Evolutionary conservation across 306 rosid genomes (phyloP).

Genomic region (Sphenostylis stenocarpa): DNA sequence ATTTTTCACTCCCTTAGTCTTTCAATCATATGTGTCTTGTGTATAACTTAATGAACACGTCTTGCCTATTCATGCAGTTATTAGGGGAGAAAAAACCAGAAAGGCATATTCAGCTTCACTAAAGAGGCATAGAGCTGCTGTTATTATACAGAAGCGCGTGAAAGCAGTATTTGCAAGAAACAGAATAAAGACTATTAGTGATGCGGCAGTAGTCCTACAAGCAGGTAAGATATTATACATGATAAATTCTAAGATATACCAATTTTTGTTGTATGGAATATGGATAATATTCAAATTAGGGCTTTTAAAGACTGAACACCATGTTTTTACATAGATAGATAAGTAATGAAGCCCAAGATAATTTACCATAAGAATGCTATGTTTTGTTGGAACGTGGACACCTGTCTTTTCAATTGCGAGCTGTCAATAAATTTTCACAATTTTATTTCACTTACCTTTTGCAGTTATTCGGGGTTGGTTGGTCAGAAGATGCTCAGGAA

Average conservation of each 20-base stretch:
- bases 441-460: slow-evolving; percentile 25
- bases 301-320: neutral
- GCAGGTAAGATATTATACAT: slow-evolving; percentile 51
- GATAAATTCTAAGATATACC: neutral
- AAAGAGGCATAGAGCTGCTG: slow-evolving; percentile 70
- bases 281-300: slow-evolving; percentile 1
- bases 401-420: slow-evolving; percentile 6
- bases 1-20: slow-evolving; percentile 21
- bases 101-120: slow-evolving; percentile 59
- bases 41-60: slow-evolving; percentile 11
- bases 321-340: neutral
- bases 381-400: neutral
- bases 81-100: slow-evolving; percentile 74
- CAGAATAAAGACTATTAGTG: slow-evolving; percentile 47
- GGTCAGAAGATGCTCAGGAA: slow-evolving; percentile 86
- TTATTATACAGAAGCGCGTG: slow-evolving; percentile 63
- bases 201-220: slow-evolving; percentile 67
- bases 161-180: slow-evolving; percentile 55
- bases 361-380: neutral
- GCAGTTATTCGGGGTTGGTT: slow-evolving; percentile 90
- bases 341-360: slow-evolving; percentile 2
- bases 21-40: slow-evolving; percentile 26
- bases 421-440: slow-evolving; percentile 15
- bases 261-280: neutral
- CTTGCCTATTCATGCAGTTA: slow-evolving; percentile 55